Base-by-base conservation (phyloP, 164 flowering plant species). In the Platanus orientalis region DNA sequence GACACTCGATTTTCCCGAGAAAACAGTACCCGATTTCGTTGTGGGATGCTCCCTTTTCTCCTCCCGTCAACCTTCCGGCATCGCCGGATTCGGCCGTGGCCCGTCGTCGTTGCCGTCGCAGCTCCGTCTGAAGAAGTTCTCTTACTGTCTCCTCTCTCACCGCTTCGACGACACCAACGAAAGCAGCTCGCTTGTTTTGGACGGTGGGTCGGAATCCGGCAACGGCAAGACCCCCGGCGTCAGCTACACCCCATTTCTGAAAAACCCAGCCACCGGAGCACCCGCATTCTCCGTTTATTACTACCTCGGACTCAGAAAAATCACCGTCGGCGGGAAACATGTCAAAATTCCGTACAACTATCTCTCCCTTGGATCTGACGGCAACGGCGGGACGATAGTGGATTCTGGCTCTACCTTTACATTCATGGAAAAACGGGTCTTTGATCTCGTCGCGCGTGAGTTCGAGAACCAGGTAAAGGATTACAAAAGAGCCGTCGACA, bases 361-460 rank as follows among this genome's bases (percentile, higher is more conserved):
- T 58, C 64, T 88, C 27, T 56, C 67, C 3, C 80, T 78, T 28
- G 81, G 79, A 52, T 3, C 83, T 1, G 78, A 74, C 58, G 96
- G 97, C 2, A 73, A 76, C 48, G 96, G 96, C 26, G 97, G 97
- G 23, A 73, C 83, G 14, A 74, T 91, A 0, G 80, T 91, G 39
- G 97, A 88, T 70, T 86, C 96, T 29, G 92, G 95, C 12, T 62
- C 93, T 9, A 86, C 95, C 11, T 85, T 86, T 69, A 91, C 91
- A 1, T 85, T 72, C 79, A 83, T 91, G 93, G 88, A 81, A 59
- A 59, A 54, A 4, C 66, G 59, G 7, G 70, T 88, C 10, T 79
- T 67, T 27, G 80, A 85, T 2, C 48, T 58, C 6, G 81, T 91
- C 27, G 86, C 80, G 0, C 6, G 56, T 2, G 93, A 80, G 65